A percentile compares a stretch with the other conserved stretches of the same genome.
phyloP scores from a whole-genome alignment of 2,329 filamentous ascomycete species.

The Chaetomium olivaceum region DNA sequence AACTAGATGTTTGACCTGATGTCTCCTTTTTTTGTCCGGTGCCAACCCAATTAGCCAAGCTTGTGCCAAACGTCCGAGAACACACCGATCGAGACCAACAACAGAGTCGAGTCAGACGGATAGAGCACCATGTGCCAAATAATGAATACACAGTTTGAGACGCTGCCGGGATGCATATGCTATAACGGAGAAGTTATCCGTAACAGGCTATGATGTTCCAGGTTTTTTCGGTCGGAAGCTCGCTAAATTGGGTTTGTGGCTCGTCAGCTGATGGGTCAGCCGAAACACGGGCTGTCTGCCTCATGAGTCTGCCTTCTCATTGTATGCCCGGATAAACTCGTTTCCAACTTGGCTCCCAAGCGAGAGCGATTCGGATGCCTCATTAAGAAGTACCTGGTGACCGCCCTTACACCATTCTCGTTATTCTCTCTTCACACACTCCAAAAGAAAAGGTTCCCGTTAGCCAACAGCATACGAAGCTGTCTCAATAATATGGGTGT shows the following conservation, averaged over 20 bases:
- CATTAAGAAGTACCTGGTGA: neutral
- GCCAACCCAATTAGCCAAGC: too few species aligned
- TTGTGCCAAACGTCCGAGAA: too few species aligned
- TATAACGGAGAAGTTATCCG: neutral
- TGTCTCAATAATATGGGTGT: neutral
- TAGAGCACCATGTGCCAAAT: too few species aligned
- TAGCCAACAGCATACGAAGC: neutral
- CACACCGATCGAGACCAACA: too few species aligned
- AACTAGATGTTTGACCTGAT: too few species aligned
- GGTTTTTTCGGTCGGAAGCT: too few species aligned
- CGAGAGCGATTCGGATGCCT: neutral
- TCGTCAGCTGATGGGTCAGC: neutral
- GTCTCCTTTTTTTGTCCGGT: too few species aligned
- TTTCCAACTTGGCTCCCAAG: neutral
- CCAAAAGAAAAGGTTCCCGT: neutral
- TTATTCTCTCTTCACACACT: neutral
- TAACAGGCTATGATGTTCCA: too few species aligned
- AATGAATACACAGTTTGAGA: neutral
- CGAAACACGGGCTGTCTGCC: neutral
- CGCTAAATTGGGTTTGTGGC: neutral
- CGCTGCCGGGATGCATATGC: neutral
- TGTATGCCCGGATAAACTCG: neutral
- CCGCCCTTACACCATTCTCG: neutral
- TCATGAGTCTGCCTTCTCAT: too few species aligned
- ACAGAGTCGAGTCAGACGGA: too few species aligned